Base-by-base conservation (phyloP, 2,329 filamentous ascomycete species). In the Fusarium duplospermum region DNA sequence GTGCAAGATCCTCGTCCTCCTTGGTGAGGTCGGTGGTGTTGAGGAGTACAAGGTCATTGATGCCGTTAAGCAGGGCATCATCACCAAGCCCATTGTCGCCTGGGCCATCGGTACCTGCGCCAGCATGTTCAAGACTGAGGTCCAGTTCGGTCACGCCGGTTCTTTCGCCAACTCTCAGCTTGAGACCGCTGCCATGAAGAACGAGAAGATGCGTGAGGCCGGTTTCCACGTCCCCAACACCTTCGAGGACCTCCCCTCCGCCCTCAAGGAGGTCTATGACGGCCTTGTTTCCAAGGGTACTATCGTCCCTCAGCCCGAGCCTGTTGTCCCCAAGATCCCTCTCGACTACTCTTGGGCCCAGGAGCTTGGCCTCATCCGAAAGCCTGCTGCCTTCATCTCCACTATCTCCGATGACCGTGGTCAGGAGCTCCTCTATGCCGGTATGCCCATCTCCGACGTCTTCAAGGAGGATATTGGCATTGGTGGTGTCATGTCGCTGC, bases 21-120 rank as follows among this genome's bases (percentile, higher is more conserved):
- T 99, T 75, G 96, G 96, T 89, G 96, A 99, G 87, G 96, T 99
- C 77, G 96, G 96, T 91, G 96, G 96, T 91, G 95, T 98, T 72
- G 96, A 99, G 87, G 96, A 99, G 87, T 99, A 99, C 91, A 95
- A 97, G 86, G 96, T 99, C 79, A 98, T 99, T 78, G 96, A 99
- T 82, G 96, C 96, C 71, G 94, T 99, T 79, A 96, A 98, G 92
- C 89, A 93, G 77, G 96, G 96, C 81, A 86, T 90, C 83, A 98
- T 99, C 84, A 99, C 93, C 84, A 99, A 99, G 92, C 96, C 96
- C 81, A 96, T 99, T 81, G 95, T 99, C 71, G 96, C 96, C 50
- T 99, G 96, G 96, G 96, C 96, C 78, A 99, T 99, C 82, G 96
- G 96, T 89, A 99, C 96, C 80, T 98, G 97, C 86, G 96, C 96